Percentiles rank a stretch among this genome's conserved stretches.
These are phyloP conservation scores for Suhomyces faveliae DNA, from an alignment of 805 yeast species.

Conservation along the genomic window DNA sequence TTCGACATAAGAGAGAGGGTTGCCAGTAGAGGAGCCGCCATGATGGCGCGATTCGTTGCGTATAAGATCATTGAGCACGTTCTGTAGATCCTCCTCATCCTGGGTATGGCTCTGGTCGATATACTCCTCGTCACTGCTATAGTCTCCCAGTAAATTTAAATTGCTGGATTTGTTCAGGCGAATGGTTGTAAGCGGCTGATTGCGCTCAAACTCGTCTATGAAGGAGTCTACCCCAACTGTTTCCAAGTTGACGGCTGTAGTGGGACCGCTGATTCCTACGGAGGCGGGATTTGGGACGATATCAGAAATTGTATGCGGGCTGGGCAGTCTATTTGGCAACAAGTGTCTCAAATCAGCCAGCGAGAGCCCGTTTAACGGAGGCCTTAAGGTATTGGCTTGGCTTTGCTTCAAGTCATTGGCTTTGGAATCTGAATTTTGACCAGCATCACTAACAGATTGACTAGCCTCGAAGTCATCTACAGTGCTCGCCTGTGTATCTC, in stretches of 20 bases:
- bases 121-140: constrained; percentile 10
- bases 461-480: background rate
- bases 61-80: constrained; percentile 22
- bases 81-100: constrained; percentile 25
- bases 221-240: constrained; percentile 10
- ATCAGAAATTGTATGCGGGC: background rate
- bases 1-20: constrained; percentile 9
- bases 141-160: background rate
- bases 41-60: constrained; percentile 3
- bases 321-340: background rate
- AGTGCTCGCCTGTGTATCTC: background rate
- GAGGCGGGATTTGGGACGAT: background rate
- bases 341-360: constrained; percentile 2
- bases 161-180: constrained; percentile 1
- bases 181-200: background rate
- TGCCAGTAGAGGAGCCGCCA: background rate
- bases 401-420: no score
- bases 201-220: background rate
- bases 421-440: no score
- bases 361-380: background rate
- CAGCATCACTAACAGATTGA: background rate
- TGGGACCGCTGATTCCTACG: constrained; percentile 13
- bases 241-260: constrained; percentile 22
- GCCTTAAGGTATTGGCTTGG: background rate
- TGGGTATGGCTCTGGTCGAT: constrained; percentile 9